Base-by-base conservation (phyloP, 805 yeast species). In the Hanseniaspora meyeri region DNA sequence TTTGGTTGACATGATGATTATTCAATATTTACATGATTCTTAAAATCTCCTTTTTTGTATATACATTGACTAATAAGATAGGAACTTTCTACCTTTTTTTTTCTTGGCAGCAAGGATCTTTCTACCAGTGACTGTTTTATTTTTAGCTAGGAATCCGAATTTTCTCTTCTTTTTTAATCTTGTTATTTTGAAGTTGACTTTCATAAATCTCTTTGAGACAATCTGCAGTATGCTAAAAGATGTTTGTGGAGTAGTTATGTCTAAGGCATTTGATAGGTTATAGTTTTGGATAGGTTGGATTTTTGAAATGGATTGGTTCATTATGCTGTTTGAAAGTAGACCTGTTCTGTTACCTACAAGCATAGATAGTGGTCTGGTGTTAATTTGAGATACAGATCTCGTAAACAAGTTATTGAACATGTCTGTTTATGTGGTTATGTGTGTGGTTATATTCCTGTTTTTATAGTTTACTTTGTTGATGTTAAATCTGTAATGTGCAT, bases 31-130 rank as follows among this genome's bases (percentile, higher is more conserved):
- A 49, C 52, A 49, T 49, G 52, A 39, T 24, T 31, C 39, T 29
- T 20, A 8, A 32, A 17, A 31, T 32, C 14, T 29, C n/a, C 42
- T 39, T 24, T 24, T 39, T 24, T 24, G 27, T 24, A 24, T 43
- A 32, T 24, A 36, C 10, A 29, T 24, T 4, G n/a, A 6, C 70
- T 72, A 91, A 65, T 93, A 91, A 46, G 95, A 75, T 64, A 93
- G 72, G 66, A 81, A 89, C 97, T 97, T 90, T 71, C 97, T 80
- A 4, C 96, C 96, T 72, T 93, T 93, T 24, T 80, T 84, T 64
- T 73, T 82, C 71, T 97, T 80, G 67, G 91, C 78, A 55, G 78
- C 78, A 57, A 93, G 71, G 40, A 93, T 79, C 66, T 82, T 86
- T 62, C 91, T 79, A 8, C 97, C 97, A 39, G 79, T 77, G 63